phyloP scores from a whole-genome alignment of 306 rosid species.

The Cotoneaster glaucophyllus region DNA sequence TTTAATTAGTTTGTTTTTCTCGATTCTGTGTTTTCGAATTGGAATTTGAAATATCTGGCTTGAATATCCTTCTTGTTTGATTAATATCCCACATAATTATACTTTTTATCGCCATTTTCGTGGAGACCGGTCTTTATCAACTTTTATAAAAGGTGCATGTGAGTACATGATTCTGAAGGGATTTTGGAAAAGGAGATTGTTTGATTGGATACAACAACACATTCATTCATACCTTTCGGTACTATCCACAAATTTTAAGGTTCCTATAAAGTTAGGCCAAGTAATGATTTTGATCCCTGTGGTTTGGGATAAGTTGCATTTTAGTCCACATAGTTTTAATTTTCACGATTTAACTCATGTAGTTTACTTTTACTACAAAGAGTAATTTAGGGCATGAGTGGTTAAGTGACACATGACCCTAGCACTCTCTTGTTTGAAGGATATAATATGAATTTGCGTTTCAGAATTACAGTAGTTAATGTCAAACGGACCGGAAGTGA shows the following conservation, averaged over 20 bases:
- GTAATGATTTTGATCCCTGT: too few relatives aligned
- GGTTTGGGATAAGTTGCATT: too few relatives aligned
- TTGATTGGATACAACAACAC: not conserved
- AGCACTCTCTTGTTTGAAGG: too few relatives aligned
- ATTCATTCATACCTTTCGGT: not conserved
- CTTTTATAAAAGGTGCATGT: not conserved
- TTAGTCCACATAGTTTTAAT: too few relatives aligned
- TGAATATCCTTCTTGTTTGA: conserved; percentile 1
- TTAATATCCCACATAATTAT: not conserved
- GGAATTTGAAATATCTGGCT: conserved; percentile 33
- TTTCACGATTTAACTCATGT: too few relatives aligned
- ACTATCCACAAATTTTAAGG: not conserved
- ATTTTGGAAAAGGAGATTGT: not conserved
- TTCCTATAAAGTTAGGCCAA: not conserved
- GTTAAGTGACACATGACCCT: too few relatives aligned
- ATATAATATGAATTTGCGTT: too few relatives aligned
- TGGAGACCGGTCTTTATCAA: not conserved
- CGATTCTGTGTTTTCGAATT: conserved; percentile 52
- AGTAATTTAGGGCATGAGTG: too few relatives aligned
- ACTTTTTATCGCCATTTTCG: not conserved
- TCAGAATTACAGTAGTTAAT: not conserved
- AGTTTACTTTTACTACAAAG: too few relatives aligned
- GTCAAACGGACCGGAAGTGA: not conserved
- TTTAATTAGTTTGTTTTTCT: conserved; percentile 51
- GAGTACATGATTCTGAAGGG: not conserved